Conservation (phyloP, 352 stramenopile genomes). For the Pythium scleroteichum region DNA sequence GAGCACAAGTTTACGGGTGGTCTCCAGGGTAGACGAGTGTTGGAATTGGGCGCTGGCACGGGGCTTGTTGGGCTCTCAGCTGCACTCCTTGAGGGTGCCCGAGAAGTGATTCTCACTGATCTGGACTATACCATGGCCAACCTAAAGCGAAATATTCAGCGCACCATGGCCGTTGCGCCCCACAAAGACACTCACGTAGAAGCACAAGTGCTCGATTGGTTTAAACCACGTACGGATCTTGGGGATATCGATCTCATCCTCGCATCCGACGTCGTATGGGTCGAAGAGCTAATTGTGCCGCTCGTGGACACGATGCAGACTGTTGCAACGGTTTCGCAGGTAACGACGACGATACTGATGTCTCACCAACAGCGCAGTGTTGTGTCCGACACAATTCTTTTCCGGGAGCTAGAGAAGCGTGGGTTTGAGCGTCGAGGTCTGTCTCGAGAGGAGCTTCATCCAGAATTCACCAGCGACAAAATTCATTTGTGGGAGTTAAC, state of each 20-base stretch:
- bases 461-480: slow-evolving; percentile 40
- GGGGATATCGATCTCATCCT: slow-evolving; percentile 80
- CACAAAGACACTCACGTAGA: neutral
- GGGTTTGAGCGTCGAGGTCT: slow-evolving; percentile 33
- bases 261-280: slow-evolving; percentile 91
- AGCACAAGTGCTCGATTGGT: slow-evolving; percentile 66
- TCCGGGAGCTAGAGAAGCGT: slow-evolving; percentile 44
- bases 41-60: slow-evolving; percentile 87
- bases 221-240: slow-evolving; percentile 49
- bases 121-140: slow-evolving; percentile 88
- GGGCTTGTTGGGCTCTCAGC: slow-evolving; percentile 84
- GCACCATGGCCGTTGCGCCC: slow-evolving; percentile 37
- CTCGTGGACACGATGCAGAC: slow-evolving; percentile 75
- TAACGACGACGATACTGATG: slow-evolving; percentile 55
- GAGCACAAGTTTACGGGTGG: slow-evolving; percentile 41
- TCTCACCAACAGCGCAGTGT: slow-evolving; percentile 71
- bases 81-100: slow-evolving; percentile 64
- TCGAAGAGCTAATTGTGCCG: slow-evolving; percentile 83
- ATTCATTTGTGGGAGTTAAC: slow-evolving; percentile 54
- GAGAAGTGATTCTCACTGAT: slow-evolving; percentile 83
- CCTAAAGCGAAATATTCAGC: slow-evolving; percentile 50
- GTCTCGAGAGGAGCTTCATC: slow-evolving; percentile 34
- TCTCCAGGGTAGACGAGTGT: slow-evolving; percentile 44
- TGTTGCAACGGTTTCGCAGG: slow-evolving; percentile 41
- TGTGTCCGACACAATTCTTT: slow-evolving; percentile 59